These are phyloP conservation scores for Cutaneotrichosporon sp. DNA, from an alignment of 1,284 basidiomycete genomes.

Conservation along the genomic window DNA sequence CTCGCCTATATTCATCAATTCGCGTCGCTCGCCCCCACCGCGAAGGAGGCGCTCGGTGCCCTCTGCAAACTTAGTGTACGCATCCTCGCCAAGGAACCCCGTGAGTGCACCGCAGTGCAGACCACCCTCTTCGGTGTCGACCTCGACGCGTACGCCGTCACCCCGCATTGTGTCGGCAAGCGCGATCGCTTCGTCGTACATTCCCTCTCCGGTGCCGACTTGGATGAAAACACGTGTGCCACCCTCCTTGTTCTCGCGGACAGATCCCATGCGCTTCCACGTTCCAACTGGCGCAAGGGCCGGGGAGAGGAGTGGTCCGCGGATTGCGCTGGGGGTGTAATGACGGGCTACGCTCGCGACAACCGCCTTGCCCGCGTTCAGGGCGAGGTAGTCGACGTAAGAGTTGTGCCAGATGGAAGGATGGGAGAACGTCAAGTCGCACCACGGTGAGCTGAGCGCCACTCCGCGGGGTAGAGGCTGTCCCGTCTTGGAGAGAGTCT, in stretches of 20 bases:
- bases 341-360: conserved; percentile 4
- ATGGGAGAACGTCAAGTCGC: conserved; percentile 9
- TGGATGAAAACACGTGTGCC: conserved; percentile 5
- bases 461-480: conserved; percentile 7
- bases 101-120: conserved; percentile 9
- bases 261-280: conserved; percentile 22
- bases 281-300: background rate
- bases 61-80: background rate
- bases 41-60: background rate
- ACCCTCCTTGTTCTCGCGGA: background rate
- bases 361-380: conserved; percentile 1
- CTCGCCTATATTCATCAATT: conserved; percentile 1
- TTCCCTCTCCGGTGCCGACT: background rate
- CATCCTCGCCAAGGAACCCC: conserved; percentile 1
- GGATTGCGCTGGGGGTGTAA: background rate
- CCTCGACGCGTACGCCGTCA: conserved; percentile 3
- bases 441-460: conserved; percentile 18
- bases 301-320: background rate
- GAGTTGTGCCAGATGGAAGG: conserved; percentile 1
- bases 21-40: background rate
- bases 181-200: conserved; percentile 3
- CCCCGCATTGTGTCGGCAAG: conserved; percentile 1
- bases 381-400: conserved; percentile 2
- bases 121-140: conserved; percentile 4
- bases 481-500: conserved; percentile 12